A percentile compares a stretch with the other conserved stretches of the same genome.
phyloP scores from a whole-genome alignment of 352 stramenopile species.

The Pythium aquatile region DNA sequence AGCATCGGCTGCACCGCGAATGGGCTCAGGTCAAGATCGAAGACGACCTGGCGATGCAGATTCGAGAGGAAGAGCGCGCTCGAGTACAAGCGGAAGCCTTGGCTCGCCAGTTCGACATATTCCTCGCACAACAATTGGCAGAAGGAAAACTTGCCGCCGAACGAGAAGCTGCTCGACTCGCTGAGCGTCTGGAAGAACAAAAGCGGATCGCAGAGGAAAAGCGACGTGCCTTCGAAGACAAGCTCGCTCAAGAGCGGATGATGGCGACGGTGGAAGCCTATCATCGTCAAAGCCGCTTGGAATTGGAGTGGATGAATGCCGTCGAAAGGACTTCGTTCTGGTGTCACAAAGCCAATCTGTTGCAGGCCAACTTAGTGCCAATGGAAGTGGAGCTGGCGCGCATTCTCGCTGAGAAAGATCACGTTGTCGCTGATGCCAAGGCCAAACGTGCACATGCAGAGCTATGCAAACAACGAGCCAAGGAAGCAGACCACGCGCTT shows the following conservation, averaged over 20 bases:
- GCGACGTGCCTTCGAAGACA: conserved; percentile 41
- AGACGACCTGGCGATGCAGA: conserved; percentile 56
- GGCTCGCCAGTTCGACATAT: conserved; percentile 60
- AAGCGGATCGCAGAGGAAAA: conserved; percentile 47
- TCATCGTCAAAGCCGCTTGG: conserved; percentile 28
- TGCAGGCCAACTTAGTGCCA: conserved; percentile 32
- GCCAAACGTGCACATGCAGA: conserved; percentile 46
- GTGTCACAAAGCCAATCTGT: conserved; percentile 19
- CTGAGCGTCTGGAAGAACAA: conserved; percentile 45
- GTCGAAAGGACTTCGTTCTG: conserved; percentile 45
- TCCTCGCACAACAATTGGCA: conserved; percentile 54
- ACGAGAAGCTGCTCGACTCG: conserved; percentile 40
- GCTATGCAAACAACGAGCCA: conserved; percentile 38
- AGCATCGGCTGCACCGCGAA: conserved; percentile 68
- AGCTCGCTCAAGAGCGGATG: conserved; percentile 68
- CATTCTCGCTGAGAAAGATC: conserved; percentile 45
- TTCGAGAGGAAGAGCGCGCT: conserved; percentile 52
- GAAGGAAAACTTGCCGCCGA: conserved; percentile 49
- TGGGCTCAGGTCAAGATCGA: conserved; percentile 66
- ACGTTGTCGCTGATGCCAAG: conserved; percentile 55
- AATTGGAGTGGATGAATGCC: conserved; percentile 54
- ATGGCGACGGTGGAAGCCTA: conserved; percentile 61
- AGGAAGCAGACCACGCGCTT: conserved; percentile 36
- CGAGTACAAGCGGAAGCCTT: conserved; percentile 40
- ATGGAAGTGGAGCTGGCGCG: conserved; percentile 46